Evolutionary conservation across 305 asterid genomes (phyloP), one percentile per base, ranked within the genome.

Genomic region (Fraxinus velutina): DNA sequence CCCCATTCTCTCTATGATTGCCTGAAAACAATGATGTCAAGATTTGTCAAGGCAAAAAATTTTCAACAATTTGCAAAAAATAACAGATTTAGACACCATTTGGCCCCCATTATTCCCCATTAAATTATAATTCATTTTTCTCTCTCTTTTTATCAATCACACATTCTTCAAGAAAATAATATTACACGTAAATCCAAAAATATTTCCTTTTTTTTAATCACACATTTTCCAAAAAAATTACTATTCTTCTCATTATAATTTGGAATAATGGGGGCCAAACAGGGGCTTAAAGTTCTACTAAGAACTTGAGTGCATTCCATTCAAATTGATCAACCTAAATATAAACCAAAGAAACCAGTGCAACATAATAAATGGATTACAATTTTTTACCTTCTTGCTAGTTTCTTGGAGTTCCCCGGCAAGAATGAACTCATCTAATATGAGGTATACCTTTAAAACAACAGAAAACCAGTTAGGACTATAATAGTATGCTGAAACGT

Each of bases 341-440:
- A 52, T 52, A 52, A 52, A 52, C 22, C 62, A 52, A 52, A 52
- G 24, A 52, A 52, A 52, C 62, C 64, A 52, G 64, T 17, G 64
- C 64, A 52, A 52, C 64, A 52, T 50, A 4, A 71, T n/a, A 39
- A 68, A 42, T 22, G 47, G n/a, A 57, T 32, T 19, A 78, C 55
- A 47, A 75, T 44, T 39, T 44, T 84, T 81, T 90, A 95, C 97
- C 94, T 88, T 95, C 88, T 95, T 95, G 88, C 98, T 95, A 52
- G 98, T 93, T 90, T 95, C 99, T 88, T 95, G 99, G 77, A 93
- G 95, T 87, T 95, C 99, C 75, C 99, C 98, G 34, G 97, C 98
- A 78, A 95, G 98, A 79, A 95, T 95, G 91, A 93, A 95, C 91
- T 95, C 99, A 29, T 95, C 99, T 76, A 95, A 78, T 85, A 93